Conservation (phyloP, 2,329 filamentous ascomycete genomes). For the Xylariaceae sp. region DNA sequence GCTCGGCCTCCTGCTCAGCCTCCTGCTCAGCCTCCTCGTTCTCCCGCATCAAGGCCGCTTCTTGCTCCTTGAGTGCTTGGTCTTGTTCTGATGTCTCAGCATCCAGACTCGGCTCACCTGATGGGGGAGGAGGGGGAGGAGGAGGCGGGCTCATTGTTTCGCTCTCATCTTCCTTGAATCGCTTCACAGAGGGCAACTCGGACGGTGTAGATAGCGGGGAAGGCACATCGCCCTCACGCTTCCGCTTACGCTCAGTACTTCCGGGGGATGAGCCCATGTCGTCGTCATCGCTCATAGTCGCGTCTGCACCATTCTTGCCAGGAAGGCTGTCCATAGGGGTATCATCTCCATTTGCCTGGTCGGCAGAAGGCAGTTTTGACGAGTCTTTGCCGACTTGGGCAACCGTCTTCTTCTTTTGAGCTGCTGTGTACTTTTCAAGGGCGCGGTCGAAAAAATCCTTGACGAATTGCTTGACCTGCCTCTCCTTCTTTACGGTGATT, state of each 20-base stretch:
- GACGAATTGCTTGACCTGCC: constrained; percentile 76
- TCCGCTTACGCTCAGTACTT: constrained; percentile 55
- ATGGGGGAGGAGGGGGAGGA: constrained; percentile 43
- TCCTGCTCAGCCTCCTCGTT: constrained; percentile 48
- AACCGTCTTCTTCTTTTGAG: constrained; percentile 58
- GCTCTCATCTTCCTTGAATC: constrained; percentile 39
- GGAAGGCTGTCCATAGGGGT: constrained; percentile 14
- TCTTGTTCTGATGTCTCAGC: constrained; percentile 34
- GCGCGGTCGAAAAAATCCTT: constrained; percentile 84
- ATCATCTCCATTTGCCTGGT: constrained; percentile 13
- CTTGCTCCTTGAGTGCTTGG: constrained; percentile 39
- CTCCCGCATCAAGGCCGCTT: constrained; percentile 42
- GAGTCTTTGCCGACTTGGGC: too few species aligned
- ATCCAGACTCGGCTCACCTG: constrained; percentile 27
- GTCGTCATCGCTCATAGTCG: constrained; percentile 34
- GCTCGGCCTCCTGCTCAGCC: constrained; percentile 45
- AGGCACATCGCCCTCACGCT: constrained; percentile 43
- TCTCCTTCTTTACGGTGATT: constrained; percentile 69
- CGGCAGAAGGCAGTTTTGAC: too few species aligned
- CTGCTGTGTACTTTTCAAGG: constrained; percentile 62
- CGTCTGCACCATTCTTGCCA: constrained; percentile 25
- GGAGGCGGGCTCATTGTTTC: constrained; percentile 29
- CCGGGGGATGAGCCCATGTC: constrained; percentile 34
- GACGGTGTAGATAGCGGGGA: constrained; percentile 41
- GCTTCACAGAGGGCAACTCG: constrained; percentile 50